These are phyloP conservation scores for Penstemon barbatus DNA, from an alignment of 257 asterid species.

Conservation along the genomic window DNA sequence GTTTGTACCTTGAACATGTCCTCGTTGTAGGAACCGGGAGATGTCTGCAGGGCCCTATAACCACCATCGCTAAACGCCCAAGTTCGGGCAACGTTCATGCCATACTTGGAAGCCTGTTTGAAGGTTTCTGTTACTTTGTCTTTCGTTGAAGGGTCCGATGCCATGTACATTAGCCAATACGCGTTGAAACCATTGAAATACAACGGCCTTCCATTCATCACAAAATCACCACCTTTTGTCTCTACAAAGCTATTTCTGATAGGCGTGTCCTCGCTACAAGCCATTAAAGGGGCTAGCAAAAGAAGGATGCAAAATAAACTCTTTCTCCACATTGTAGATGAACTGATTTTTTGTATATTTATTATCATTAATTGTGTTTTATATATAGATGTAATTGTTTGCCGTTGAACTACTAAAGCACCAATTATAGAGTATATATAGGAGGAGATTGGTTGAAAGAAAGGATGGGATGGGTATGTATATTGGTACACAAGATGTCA, in stretches of 20 bases:
- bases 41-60: slow-evolving; percentile 33
- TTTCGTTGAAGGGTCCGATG: slow-evolving; percentile 28
- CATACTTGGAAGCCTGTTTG: slow-evolving; percentile 26
- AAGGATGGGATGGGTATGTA: too few species aligned
- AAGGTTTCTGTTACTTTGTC: slow-evolving; percentile 30
- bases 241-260: slow-evolving; percentile 6
- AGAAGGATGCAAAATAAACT: background rate
- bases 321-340: slow-evolving; percentile 10
- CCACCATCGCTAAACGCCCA: slow-evolving; percentile 6
- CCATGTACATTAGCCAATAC: slow-evolving; percentile 44
- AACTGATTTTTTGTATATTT: too few species aligned
- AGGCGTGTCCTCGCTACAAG: background rate
- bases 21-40: slow-evolving; percentile 26
- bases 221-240: slow-evolving; percentile 31
- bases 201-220: slow-evolving; percentile 31
- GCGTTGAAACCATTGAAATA: slow-evolving; percentile 47
- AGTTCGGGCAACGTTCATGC: too few species aligned
- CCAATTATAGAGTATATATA: too few species aligned
- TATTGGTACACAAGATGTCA: too few species aligned
- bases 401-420: too few species aligned
- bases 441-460: too few species aligned
- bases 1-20: too few species aligned
- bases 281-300: slow-evolving; percentile 17
- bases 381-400: too few species aligned
- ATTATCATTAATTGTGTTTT: too few species aligned